A percentile compares a stretch with the other conserved stretches of the same genome.
These are phyloP conservation scores for Salinomyces thailandicus DNA, from an alignment of 2,329 filamentous ascomycete genomes.

Conservation along the genomic window DNA sequence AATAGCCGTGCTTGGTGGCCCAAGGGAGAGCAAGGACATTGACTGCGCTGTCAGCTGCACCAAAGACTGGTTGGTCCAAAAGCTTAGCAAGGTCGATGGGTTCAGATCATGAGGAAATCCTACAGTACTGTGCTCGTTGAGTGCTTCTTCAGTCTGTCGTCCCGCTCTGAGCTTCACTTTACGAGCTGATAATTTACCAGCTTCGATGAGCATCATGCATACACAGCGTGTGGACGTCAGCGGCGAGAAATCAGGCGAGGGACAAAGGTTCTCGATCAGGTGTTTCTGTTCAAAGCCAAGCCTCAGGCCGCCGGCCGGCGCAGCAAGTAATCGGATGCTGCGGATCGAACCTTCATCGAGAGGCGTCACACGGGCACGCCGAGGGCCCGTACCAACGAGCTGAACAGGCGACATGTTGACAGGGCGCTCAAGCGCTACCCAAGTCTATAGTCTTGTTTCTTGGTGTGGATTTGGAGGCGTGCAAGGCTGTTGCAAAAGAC, in stretches of 20 bases:
- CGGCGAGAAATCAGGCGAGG: background rate
- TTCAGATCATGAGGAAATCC: background rate
- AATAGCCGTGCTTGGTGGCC: background rate
- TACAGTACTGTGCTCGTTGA: background rate
- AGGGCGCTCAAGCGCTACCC: background rate
- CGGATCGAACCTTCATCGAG: background rate
- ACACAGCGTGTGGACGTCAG: background rate
- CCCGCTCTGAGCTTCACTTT: too few species aligned
- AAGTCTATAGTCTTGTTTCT: background rate
- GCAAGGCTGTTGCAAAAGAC: background rate
- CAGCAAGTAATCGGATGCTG: background rate
- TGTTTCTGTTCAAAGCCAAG: background rate
- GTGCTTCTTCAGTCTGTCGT: background rate
- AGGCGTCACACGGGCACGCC: background rate
- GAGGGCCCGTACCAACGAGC: background rate
- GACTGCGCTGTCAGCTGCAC: background rate
- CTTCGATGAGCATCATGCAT: background rate
- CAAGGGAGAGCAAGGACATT: background rate
- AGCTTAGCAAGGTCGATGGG: background rate
- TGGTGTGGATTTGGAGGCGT: background rate
- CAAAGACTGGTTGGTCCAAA: background rate
- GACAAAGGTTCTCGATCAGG: background rate
- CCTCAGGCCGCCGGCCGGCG: background rate
- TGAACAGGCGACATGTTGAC: background rate
- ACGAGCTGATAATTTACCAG: background rate